These are phyloP conservation scores for Venturia effusa DNA, from an alignment of 2,329 filamentous ascomycete species.

Conservation along the genomic window DNA sequence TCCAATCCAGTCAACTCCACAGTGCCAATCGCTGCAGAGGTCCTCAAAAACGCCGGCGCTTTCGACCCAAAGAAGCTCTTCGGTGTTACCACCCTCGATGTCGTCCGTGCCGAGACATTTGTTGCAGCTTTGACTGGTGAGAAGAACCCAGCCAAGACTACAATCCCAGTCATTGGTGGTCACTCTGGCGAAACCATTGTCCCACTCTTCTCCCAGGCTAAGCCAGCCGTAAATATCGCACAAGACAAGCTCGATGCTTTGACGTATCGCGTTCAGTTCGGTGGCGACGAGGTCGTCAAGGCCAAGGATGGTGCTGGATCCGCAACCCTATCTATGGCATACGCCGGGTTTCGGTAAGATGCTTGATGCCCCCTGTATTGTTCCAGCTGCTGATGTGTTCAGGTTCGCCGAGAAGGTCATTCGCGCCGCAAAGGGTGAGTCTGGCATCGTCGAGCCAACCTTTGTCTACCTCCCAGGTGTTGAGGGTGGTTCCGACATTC, in stretches of 20 bases:
- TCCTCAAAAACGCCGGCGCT: slow-evolving; percentile 83
- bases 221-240: slow-evolving; percentile 69
- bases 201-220: slow-evolving; percentile 87
- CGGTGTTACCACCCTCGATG: slow-evolving; percentile 96
- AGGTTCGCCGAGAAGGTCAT: slow-evolving; percentile 93
- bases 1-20: slow-evolving; percentile 99
- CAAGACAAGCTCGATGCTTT: slow-evolving; percentile 83
- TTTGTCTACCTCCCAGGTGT: slow-evolving; percentile 93
- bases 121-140: slow-evolving; percentile 75
- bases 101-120: slow-evolving; percentile 96
- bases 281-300: slow-evolving; percentile 93
- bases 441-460: slow-evolving; percentile 86
- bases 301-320: slow-evolving; percentile 88
- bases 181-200: slow-evolving; percentile 99
- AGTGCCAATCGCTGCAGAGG: slow-evolving; percentile 92
- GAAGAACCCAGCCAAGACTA: slow-evolving; percentile 70
- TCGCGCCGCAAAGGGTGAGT: slow-evolving; percentile 78
- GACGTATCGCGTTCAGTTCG: slow-evolving; percentile 93
- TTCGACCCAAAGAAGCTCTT: slow-evolving; percentile 96
- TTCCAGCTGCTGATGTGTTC: slow-evolving; percentile 13
- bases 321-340: slow-evolving; percentile 89
- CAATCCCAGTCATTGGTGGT: slow-evolving; percentile 86
- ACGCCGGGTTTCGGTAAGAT: slow-evolving; percentile 78
- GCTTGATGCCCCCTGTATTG: background rate
- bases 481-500: slow-evolving; percentile 73